Percentiles rank a stretch among this genome's conserved stretches.
Evolutionary conservation across 2,329 filamentous ascomycete genomes (phyloP).

Genomic region (Aureobasidium vineae): DNA sequence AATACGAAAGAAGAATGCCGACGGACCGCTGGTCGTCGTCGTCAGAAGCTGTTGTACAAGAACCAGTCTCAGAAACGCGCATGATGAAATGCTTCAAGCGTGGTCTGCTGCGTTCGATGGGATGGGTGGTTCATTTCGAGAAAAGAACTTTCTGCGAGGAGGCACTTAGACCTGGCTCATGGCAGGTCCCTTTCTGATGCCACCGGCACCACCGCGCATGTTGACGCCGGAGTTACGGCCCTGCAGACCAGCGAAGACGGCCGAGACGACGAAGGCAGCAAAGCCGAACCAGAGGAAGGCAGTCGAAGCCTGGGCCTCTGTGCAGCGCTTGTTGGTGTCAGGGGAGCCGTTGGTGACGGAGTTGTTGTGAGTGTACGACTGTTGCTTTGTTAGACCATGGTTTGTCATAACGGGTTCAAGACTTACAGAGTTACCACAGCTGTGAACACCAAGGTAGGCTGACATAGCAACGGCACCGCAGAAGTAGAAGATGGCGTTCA

Average conservation of each 20-base stretch:
- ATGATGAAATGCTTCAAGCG: background rate
- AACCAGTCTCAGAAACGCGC: background rate
- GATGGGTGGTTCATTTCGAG: constrained; percentile 18
- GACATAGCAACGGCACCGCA: constrained; percentile 68
- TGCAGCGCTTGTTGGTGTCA: constrained; percentile 64
- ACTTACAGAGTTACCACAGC: constrained; percentile 62
- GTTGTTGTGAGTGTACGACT: constrained; percentile 43
- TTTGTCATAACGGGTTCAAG: background rate
- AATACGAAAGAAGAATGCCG: constrained; percentile 9
- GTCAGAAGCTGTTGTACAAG: constrained; percentile 10
- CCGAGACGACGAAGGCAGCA: constrained; percentile 56
- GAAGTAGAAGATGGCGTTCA: constrained; percentile 67
- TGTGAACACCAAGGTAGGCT: constrained; percentile 65
- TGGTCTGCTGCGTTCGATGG: constrained; percentile 8
- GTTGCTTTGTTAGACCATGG: background rate
- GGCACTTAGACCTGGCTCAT: constrained; percentile 57
- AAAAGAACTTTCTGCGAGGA: constrained; percentile 23
- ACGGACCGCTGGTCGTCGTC: background rate
- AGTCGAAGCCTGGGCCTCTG: constrained; percentile 69
- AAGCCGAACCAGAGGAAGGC: constrained; percentile 81
- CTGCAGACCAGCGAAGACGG: constrained; percentile 56
- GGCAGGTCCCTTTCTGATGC: constrained; percentile 48
- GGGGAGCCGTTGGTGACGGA: constrained; percentile 49
- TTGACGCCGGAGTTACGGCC: constrained; percentile 53
- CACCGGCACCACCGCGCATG: constrained; percentile 48